These are phyloP conservation scores for Aspergillus cristatus DNA, from an alignment of 495 filamentous ascomycete genomes.

Conservation along the genomic window DNA sequence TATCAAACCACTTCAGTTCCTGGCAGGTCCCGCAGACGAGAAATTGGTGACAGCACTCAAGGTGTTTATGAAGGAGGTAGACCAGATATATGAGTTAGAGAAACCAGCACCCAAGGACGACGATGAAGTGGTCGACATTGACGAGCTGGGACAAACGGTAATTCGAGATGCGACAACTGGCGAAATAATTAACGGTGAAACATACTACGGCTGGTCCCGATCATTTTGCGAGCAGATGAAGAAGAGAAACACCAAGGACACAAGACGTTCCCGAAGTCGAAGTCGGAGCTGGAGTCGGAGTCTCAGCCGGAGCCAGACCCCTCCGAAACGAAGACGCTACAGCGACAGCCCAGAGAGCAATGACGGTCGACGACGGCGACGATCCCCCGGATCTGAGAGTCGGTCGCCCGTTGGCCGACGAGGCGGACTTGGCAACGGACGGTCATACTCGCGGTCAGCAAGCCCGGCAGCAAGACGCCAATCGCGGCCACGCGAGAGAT, in stretches of 20 bases:
- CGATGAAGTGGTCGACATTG: conserved; percentile 43
- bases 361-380: conserved; percentile 20
- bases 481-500: conserved; percentile 34
- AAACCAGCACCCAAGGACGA: conserved; percentile 31
- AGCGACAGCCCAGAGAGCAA: conserved; percentile 39
- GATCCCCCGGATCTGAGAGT: conserved; percentile 14
- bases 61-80: conserved; percentile 56
- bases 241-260: conserved; percentile 35
- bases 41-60: conserved; percentile 57
- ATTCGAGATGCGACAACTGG: conserved; percentile 51
- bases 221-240: conserved; percentile 78
- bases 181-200: conserved; percentile 52
- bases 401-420: conserved; percentile 11
- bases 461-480: conserved; percentile 11
- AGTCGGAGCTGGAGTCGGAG: conserved; percentile 26
- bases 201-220: conserved; percentile 82
- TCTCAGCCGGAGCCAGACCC: conserved; percentile 21
- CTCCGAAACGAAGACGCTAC: conserved; percentile 32
- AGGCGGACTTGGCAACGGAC: conserved; percentile 18
- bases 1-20: conserved; percentile 66
- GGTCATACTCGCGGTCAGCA: conserved; percentile 15
- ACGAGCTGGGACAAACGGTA: conserved; percentile 64
- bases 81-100: conserved; percentile 47
- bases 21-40: conserved; percentile 62
- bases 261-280: conserved; percentile 3